Base-by-base conservation (phyloP, 257 asterid genomes). In the Verbena officinalis region DNA sequence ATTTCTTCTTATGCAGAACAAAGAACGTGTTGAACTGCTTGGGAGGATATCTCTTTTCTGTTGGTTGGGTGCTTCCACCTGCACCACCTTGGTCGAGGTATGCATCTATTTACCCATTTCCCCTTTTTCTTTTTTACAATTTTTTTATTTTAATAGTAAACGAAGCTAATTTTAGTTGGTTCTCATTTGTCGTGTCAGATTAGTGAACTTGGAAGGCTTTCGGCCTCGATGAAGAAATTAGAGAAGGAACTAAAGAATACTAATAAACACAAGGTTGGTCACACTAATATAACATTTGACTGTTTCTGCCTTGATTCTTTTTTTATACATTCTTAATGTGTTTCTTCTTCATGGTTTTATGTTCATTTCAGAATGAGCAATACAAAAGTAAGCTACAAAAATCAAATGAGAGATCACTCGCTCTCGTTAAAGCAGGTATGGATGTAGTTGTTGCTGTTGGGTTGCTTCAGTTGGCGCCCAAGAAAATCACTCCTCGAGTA, bases 401-500 rank as follows among this genome's bases (percentile, higher is more conserved):
- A 66, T 88, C 95, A 16, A 90, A 88, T 20, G 97, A 88, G 77
- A 81, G 97, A 69, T 81, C 96, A 14, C 74, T 94, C 0, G 91
- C 92, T 31, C 92, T 94, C 36, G 30, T 94, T 73, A 94, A 94
- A 78, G 85, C 99, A 15, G 89, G 75, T 56, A 64, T 94, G 79
- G 99, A 94, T 65, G 57, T 86, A 45, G 95, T 86, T 17, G 97
- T 94, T 76, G 97, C 99, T 5, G 87, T 83, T 69, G 97, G 99
- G 49, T 76, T 94, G 81, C 99, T 94, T 75, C 97, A 93, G 73
- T 65, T 93, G 69, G 81, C 95, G 33, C 99, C 99, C 65, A 90
- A 86, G 87, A 90, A 90, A 76, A 86, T 93, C 67, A 90, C 87
- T 55, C 96, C 99, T 17, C 97, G 99, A 56, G 96, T 94, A 45